Evolutionary conservation across 1,284 basidiomycete genomes (phyloP).

Genomic region (Apiotrichum brassicae): DNA sequence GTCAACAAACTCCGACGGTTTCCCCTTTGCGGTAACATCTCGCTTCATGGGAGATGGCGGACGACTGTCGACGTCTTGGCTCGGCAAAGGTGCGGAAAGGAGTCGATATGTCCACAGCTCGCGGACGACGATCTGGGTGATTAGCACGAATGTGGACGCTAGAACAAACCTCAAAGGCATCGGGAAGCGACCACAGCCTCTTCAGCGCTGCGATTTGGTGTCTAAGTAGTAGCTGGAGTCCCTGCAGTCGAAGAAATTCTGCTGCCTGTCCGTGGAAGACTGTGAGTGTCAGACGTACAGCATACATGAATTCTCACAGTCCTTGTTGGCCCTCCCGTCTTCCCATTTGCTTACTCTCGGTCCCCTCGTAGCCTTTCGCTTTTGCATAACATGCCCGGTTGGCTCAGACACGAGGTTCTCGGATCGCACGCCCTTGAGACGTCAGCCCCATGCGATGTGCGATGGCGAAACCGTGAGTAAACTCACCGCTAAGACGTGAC

Average conservation of each 20-base stretch:
- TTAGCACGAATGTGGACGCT: background rate
- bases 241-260: constrained; percentile 70
- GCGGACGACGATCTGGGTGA: constrained; percentile 60
- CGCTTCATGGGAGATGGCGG: background rate
- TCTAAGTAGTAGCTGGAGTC: constrained; percentile 68
- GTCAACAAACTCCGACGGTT: background rate
- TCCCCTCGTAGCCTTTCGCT: constrained; percentile 25
- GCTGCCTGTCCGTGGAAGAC: constrained; percentile 74
- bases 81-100: constrained; percentile 42
- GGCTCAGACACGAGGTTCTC: constrained; percentile 36
- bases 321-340: constrained; percentile 28
- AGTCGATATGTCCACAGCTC: constrained; percentile 77
- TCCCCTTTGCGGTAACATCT: background rate
- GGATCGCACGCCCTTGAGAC: constrained; percentile 40
- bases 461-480: background rate
- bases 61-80: constrained; percentile 18
- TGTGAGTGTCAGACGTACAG: constrained; percentile 41
- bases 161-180: constrained; percentile 65
- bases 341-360: constrained; percentile 25
- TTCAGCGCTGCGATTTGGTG: constrained; percentile 63
- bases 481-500: constrained; percentile 43
- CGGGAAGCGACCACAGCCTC: constrained; percentile 63
- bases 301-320: constrained; percentile 24
- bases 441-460: too few relatives aligned
- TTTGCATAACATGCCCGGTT: constrained; percentile 29